Evolutionary conservation across 768 basidiomycete species (phyloP).

Genomic region (Mycena filopes): DNA sequence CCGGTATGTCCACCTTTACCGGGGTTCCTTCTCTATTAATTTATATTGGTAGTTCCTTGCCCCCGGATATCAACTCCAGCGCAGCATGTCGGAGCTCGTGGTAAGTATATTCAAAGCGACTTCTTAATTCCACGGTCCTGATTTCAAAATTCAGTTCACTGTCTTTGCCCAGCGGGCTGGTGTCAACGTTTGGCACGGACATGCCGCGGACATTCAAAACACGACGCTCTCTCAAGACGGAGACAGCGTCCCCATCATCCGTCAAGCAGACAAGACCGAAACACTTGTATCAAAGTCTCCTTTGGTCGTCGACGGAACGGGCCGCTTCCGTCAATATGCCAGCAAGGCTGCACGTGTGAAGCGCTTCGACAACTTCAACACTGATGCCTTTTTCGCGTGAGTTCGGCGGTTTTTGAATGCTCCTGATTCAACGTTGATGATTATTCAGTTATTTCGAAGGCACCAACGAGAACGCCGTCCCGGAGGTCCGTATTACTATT

Average conservation of each 20-base stretch:
- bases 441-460: slow-evolving; percentile 21
- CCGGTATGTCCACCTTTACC: slow-evolving; percentile 2
- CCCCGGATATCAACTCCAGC: slow-evolving; percentile 27
- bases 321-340: slow-evolving; percentile 27
- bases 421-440: not conserved
- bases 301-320: slow-evolving; percentile 28
- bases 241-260: slow-evolving; percentile 13
- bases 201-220: slow-evolving; percentile 24
- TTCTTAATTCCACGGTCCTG: too few relatives aligned
- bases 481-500: not conserved
- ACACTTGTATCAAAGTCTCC: slow-evolving; percentile 17
- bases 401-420: not conserved
- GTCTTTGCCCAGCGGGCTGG: slow-evolving; percentile 29
- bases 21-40: not conserved
- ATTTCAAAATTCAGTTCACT: too few relatives aligned
- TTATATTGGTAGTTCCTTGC: slow-evolving; percentile 10
- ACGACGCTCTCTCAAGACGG: slow-evolving; percentile 17
- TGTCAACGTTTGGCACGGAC: slow-evolving; percentile 29
- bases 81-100: slow-evolving; percentile 28
- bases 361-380: slow-evolving; percentile 30
- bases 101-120: too few relatives aligned
- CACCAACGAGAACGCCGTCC: slow-evolving; percentile 15
- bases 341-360: slow-evolving; percentile 19
- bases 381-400: slow-evolving; percentile 28
- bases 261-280: slow-evolving; percentile 17